A percentile compares a stretch with the other conserved stretches of the same genome.
Conservation (phyloP, 371 early-diverging fungal genomes). For the Dinochytrium kinnereticum region DNA sequence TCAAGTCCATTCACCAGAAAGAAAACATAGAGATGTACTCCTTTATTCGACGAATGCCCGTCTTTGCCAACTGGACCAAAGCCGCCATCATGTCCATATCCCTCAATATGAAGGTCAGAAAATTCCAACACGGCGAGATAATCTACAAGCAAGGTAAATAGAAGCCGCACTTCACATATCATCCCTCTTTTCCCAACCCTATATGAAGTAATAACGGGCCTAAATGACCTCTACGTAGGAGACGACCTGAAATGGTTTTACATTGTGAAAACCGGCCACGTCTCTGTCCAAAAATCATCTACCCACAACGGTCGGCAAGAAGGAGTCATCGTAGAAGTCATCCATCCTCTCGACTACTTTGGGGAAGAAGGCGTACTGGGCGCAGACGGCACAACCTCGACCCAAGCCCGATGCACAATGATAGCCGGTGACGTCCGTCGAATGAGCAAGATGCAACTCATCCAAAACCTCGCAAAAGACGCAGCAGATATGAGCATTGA, state of each 20-base stretch:
- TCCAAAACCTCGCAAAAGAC: background rate
- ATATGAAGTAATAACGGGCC: too few relatives aligned
- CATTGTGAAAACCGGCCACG: conserved; percentile 21
- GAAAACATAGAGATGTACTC: conserved; percentile 39
- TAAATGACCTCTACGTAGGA: conserved; percentile 1
- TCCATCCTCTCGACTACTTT: conserved; percentile 30
- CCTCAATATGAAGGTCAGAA: conserved; percentile 4
- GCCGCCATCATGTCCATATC: conserved; percentile 13
- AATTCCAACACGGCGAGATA: conserved; percentile 3
- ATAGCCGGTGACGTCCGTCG: conserved; percentile 26
- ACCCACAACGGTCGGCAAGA: background rate
- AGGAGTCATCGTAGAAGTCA: conserved; percentile 22
- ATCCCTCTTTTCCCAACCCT: background rate
- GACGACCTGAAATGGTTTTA: conserved; percentile 16
- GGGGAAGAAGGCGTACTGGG: conserved; percentile 35
- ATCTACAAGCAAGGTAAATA: conserved; percentile 19
- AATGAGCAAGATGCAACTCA: conserved; percentile 8
- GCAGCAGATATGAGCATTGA: background rate
- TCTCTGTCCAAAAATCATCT: conserved; percentile 15
- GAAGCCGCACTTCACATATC: too few relatives aligned
- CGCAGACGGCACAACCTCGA: background rate
- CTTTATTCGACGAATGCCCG: conserved; percentile 41
- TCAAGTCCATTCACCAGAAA: conserved; percentile 45
- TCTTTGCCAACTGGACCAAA: conserved; percentile 33
- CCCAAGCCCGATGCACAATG: conserved; percentile 16